phyloP scores from a whole-genome alignment of 2,329 filamentous ascomycete species.

The Paraphaeosphaeria sporulosa region DNA sequence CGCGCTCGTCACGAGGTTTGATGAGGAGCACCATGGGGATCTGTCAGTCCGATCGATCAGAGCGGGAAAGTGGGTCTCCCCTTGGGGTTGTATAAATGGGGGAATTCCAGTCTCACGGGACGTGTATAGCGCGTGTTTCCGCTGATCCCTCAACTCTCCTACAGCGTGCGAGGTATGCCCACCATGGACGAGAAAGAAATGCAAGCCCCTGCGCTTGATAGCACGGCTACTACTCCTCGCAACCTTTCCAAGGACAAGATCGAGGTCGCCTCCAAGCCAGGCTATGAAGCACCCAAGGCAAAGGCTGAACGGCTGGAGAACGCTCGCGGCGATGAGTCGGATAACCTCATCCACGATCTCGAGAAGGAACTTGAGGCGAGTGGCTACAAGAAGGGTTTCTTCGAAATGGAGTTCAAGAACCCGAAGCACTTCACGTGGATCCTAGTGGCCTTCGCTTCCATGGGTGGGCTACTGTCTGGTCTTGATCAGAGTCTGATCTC shows the following conservation, averaged over 20 bases:
- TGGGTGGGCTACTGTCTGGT: constrained; percentile 76
- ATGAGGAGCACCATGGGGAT: constrained; percentile 29
- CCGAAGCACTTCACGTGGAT: constrained; percentile 72
- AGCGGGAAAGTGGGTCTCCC: constrained; percentile 21
- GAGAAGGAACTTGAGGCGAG: constrained; percentile 48
- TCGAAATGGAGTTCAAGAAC: constrained; percentile 67
- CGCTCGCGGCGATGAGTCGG: constrained; percentile 52
- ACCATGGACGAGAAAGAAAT: constrained; percentile 39
- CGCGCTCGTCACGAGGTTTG: constrained; percentile 25
- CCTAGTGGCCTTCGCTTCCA: constrained; percentile 74
- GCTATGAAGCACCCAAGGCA: constrained; percentile 40
- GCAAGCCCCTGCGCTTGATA: constrained; percentile 13
- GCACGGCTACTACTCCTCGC: constrained; percentile 18
- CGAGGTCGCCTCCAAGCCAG: constrained; percentile 26
- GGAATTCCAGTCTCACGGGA: constrained; percentile 18
- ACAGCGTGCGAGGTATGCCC: constrained; percentile 20
- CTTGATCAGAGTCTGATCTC: constrained; percentile 77
- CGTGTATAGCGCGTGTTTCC: constrained; percentile 20
- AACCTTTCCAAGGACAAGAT: constrained; percentile 28
- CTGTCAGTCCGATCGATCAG: constrained; percentile 3
- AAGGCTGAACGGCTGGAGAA: constrained; percentile 43
- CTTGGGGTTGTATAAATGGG: constrained; percentile 37
- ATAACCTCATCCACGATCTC: constrained; percentile 53
- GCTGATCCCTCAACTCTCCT: constrained; percentile 18
- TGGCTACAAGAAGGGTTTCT: constrained; percentile 52